phyloP scores from a whole-genome alignment of 768 basidiomycete genomes.

The Suillus subalutaceus region DNA sequence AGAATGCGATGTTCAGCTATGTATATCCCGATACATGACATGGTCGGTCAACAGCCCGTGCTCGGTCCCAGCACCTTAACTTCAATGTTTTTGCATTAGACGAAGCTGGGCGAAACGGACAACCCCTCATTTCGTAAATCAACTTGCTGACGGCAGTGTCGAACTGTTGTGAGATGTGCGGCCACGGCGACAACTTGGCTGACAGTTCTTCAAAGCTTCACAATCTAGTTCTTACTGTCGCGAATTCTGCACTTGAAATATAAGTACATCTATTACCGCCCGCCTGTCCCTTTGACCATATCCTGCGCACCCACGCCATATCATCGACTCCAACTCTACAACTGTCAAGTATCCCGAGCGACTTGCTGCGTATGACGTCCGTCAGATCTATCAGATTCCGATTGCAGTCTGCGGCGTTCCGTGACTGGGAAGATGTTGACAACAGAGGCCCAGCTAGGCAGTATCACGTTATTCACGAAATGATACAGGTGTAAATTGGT shows the following conservation, averaged over 20 bases:
- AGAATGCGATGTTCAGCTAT: neutral
- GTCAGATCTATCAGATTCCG: neutral
- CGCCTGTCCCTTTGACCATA: neutral
- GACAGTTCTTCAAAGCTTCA: neutral
- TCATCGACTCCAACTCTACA: neutral
- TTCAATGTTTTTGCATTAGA: neutral
- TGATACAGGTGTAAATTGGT: neutral
- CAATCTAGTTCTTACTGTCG: neutral
- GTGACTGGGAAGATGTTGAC: neutral
- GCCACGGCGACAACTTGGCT: neutral
- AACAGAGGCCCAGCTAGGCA: neutral
- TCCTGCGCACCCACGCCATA: neutral
- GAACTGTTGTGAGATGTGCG: constrained; percentile 11
- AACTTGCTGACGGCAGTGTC: constrained; percentile 37
- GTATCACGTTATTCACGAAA: neutral
- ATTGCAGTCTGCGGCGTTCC: neutral
- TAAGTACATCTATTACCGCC: neutral
- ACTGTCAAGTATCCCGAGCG: neutral
- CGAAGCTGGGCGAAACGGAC: constrained; percentile 45
- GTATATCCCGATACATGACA: no score
- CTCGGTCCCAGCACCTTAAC: neutral
- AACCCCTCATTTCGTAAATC: constrained; percentile 46
- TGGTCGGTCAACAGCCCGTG: constrained; percentile 14
- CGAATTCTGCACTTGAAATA: neutral
- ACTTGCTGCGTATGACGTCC: neutral